These are phyloP conservation scores for Backusella australiensis DNA, from an alignment of 192 early-diverging fungal species.

Conservation along the genomic window DNA sequence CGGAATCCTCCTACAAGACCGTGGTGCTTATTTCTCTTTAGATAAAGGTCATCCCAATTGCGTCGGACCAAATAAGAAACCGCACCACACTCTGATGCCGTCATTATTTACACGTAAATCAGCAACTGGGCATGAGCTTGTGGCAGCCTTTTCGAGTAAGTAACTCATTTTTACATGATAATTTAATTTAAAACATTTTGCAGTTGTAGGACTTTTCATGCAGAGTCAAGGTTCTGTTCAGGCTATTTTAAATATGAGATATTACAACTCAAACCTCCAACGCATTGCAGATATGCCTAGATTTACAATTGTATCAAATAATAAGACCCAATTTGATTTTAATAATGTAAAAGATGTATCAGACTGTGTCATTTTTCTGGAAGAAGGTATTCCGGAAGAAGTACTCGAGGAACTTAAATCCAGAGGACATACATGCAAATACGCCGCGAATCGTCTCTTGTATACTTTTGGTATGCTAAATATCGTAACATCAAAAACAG, in stretches of 20 bases:
- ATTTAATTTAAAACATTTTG: background rate
- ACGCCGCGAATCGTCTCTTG: background rate
- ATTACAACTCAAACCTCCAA: conserved; percentile 59
- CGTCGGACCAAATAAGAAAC: conserved; percentile 64
- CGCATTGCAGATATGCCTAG: conserved; percentile 65
- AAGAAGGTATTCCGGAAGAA: conserved; percentile 57
- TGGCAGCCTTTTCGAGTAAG: conserved; percentile 45
- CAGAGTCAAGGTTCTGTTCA: conserved; percentile 83
- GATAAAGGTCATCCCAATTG: conserved; percentile 60
- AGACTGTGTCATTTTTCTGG: conserved; percentile 48
- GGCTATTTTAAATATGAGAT: conserved; percentile 63
- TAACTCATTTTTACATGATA: background rate
- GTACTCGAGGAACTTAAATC: conserved; percentile 43
- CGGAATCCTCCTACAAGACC: conserved; percentile 68
- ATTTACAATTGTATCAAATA: conserved; percentile 52
- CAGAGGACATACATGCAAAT: conserved; percentile 56
- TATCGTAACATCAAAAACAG: conserved; percentile 48
- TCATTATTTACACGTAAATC: conserved; percentile 53
- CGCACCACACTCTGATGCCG: conserved; percentile 79
- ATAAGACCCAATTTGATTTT: conserved; percentile 22
- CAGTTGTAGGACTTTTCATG: conserved; percentile 71
- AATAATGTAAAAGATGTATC: conserved; percentile 9
- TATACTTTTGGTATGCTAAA: conserved; percentile 69
- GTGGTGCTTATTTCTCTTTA: conserved; percentile 64
- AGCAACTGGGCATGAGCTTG: conserved; percentile 33